phyloP scores from a whole-genome alignment of 1,284 basidiomycete genomes.

The Thecaphora frezii region DNA sequence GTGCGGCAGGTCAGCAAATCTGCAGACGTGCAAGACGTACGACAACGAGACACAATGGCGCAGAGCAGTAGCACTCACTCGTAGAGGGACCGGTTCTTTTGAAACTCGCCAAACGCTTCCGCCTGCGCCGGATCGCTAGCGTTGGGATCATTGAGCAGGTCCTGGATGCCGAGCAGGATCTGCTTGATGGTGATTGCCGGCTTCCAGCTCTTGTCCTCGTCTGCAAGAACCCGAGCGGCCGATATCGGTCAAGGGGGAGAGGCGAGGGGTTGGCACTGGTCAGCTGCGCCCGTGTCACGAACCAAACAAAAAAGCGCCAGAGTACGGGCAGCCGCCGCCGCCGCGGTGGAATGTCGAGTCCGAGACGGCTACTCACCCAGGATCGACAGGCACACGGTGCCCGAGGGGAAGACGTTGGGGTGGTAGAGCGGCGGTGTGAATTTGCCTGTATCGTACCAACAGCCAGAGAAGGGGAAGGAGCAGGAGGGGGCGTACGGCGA shows the following conservation, averaged over 20 bases:
- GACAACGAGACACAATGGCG: background rate
- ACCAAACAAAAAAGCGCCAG: no score
- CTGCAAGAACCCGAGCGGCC: constrained; percentile 56
- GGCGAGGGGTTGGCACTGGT: no score
- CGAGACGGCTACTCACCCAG: constrained; percentile 61
- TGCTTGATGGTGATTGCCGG: constrained; percentile 98
- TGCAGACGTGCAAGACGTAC: background rate
- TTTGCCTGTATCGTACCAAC: constrained; percentile 70
- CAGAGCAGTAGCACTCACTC: constrained; percentile 33
- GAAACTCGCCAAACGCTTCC: constrained; percentile 96
- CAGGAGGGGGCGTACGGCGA: no score
- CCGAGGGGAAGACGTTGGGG: constrained; percentile 97
- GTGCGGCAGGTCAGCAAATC: no score
- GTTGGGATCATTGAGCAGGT: constrained; percentile 89
- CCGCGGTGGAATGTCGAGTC: no score
- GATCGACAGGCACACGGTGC: constrained; percentile 96
- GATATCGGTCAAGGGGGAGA: background rate
- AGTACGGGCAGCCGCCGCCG: no score
- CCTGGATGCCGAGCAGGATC: constrained; percentile 92
- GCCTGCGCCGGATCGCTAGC: constrained; percentile 93
- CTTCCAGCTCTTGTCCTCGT: constrained; percentile 99
- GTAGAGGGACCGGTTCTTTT: constrained; percentile 61
- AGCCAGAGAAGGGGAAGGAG: no score
- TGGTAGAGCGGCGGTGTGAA: constrained; percentile 95
- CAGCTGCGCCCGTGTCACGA: no score